phyloP scores from a whole-genome alignment of 495 filamentous ascomycete species.

The Thermothielavioides terrestris region DNA sequence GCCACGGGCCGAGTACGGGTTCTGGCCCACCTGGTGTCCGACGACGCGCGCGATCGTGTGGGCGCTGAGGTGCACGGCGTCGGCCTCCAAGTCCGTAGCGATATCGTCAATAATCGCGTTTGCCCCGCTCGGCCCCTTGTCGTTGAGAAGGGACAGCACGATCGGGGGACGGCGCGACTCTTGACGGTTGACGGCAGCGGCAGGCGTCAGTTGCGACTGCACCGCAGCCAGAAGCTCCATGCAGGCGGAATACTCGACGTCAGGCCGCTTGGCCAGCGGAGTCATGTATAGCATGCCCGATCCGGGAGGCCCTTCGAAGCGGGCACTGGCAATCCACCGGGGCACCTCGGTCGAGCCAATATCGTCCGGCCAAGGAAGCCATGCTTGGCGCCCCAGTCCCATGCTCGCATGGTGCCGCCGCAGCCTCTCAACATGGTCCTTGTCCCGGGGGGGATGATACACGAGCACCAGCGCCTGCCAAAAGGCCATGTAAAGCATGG shows the following conservation, averaged over 20 bases:
- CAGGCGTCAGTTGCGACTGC: conserved; percentile 26
- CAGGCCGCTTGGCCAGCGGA: conserved; percentile 19
- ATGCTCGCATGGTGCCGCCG: conserved; percentile 9
- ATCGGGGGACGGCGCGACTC: conserved; percentile 29
- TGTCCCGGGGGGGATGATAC: conserved; percentile 3
- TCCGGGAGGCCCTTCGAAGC: background rate
- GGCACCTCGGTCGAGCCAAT: conserved; percentile 3
- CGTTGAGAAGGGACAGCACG: conserved; percentile 30
- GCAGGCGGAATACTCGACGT: conserved; percentile 20
- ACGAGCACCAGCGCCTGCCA: conserved; percentile 12
- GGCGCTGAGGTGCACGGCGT: conserved; percentile 69
- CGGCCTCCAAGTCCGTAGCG: conserved; percentile 54
- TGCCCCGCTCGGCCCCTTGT: conserved; percentile 25
- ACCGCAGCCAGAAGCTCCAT: conserved; percentile 32
- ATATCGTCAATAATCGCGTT: conserved; percentile 34
- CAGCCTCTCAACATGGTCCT: conserved; percentile 13
- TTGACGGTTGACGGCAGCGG: conserved; percentile 12
- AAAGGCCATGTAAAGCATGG: conserved; percentile 7
- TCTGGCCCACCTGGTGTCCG: conserved; percentile 63
- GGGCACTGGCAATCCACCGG: conserved; percentile 17
- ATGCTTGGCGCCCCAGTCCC: conserved; percentile 2
- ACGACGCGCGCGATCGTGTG: conserved; percentile 73
- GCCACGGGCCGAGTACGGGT: conserved; percentile 33
- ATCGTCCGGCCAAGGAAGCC: conserved; percentile 6
- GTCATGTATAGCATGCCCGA: conserved; percentile 7